These are phyloP conservation scores for Prunus davidiana DNA, from an alignment of 306 rosid species.

Conservation along the genomic window DNA sequence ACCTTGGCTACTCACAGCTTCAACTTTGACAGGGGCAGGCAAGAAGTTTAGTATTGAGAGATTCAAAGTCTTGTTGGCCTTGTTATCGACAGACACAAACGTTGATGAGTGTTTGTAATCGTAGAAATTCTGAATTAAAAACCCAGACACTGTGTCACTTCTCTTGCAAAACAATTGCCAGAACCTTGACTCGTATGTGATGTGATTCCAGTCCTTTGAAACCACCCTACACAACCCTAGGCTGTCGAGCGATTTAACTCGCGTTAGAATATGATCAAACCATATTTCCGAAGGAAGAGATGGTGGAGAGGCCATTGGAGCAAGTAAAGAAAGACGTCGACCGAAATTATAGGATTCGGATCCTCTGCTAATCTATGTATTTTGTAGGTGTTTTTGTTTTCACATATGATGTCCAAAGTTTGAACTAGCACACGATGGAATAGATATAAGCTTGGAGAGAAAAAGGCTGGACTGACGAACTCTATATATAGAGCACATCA, in stretches of 20 bases:
- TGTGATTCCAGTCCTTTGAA: conserved; percentile 8
- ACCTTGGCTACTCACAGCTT: conserved; percentile 3
- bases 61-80: not conserved
- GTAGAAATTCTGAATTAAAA: not conserved
- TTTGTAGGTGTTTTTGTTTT: too few species aligned
- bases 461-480: too few species aligned
- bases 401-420: too few species aligned
- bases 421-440: too few species aligned
- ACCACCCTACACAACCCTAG: conserved; percentile 3
- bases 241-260: not conserved
- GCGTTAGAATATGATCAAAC: not conserved
- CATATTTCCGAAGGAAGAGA: not conserved
- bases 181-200: not conserved
- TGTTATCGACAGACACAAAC: not conserved
- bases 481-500: too few species aligned
- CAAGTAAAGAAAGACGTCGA: too few species aligned
- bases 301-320: too few species aligned
- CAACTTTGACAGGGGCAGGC: not conserved
- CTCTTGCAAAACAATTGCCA: not conserved
- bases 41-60: not conserved
- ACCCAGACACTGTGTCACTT: not conserved
- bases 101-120: not conserved
- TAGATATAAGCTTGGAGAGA: too few species aligned
- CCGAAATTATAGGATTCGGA: too few species aligned
- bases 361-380: too few species aligned